Evolutionary conservation across 2,329 filamentous ascomycete species (phyloP), one percentile per base, ranked within the genome.

Genomic region (Xylaria sp.): DNA sequence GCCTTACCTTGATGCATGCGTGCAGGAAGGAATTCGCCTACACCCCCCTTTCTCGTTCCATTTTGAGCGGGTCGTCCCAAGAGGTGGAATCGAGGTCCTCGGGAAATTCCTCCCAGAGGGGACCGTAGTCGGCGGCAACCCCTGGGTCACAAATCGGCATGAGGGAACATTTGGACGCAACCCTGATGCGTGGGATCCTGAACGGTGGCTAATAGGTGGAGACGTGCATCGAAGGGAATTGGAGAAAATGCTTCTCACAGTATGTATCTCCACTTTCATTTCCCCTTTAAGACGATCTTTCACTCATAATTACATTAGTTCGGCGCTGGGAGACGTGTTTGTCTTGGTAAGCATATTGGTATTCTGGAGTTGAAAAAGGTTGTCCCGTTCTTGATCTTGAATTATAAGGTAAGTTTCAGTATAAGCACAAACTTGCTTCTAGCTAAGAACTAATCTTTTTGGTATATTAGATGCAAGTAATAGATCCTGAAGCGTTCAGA

Each of bases 311-410:
- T 17, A 31, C 11, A 58, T 31, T 31, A 75, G 74, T 76, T 74
- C 48, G 73, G 73, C 26, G 71, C 73, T 46, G 75, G 75, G 2
- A 59, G 71, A n/a, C 72, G 75, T 4, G 68, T 76, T 23, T 77
- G 75, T 63, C 63, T 76, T 6, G 75, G 75, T 10, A 72, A 70
- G 31, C 67, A 76, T 53, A 58, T 78, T 31, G 76, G 71, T 7
- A 71, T 77, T 17, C 51, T 78, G 10, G 77, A 78, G 59, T 59
- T 78, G 23, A 77, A 77, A 59, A 78, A 78, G 67, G 33, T 78
- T 6, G 49, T 78, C 4, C 63, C 76, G 0, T 72, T 73, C 38
- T 60, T 78, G 4, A 38, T 77, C n/a, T 38, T 76, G 17, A 72
- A 73, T 44, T 77, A 77, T 48, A 69, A 77, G 42, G 76, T 78